Percentiles rank a stretch among this genome's conserved stretches.
These are phyloP conservation scores for Chalciporus pseudorubinellus DNA, from an alignment of 768 basidiomycete genomes.

Conservation along the genomic window DNA sequence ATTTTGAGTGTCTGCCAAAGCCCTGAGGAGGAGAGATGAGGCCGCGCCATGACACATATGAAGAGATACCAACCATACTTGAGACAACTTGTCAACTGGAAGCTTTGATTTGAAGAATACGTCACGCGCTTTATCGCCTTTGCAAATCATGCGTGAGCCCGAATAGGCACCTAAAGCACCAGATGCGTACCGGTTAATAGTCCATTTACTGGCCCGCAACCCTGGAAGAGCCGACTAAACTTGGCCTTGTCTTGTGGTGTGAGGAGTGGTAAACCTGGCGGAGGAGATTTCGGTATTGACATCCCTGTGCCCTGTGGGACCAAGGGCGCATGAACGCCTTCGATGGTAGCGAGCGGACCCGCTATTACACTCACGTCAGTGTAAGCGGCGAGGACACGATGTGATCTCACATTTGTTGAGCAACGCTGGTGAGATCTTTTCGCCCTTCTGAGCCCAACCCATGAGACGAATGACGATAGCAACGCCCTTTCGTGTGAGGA, in stretches of 20 bases:
- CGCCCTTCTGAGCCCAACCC: slow-evolving; percentile 88
- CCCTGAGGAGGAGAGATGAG: slow-evolving; percentile 48
- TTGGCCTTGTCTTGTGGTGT: slow-evolving; percentile 80
- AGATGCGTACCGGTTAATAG: slow-evolving; percentile 63
- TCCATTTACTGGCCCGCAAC: slow-evolving; percentile 70
- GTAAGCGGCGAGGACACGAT: neutral
- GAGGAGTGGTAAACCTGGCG: slow-evolving; percentile 59
- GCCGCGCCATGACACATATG: neutral
- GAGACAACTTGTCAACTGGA: slow-evolving; percentile 79
- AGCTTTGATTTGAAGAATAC: slow-evolving; percentile 92
- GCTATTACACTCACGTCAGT: slow-evolving; percentile 45
- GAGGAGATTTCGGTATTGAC: slow-evolving; percentile 62
- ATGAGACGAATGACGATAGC: slow-evolving; percentile 88
- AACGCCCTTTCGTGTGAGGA: slow-evolving; percentile 84
- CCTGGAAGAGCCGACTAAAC: slow-evolving; percentile 76
- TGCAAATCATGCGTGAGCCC: neutral
- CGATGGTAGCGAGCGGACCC: slow-evolving; percentile 80
- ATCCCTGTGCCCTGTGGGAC: slow-evolving; percentile 55
- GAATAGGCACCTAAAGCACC: neutral
- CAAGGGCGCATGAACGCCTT: slow-evolving; percentile 54
- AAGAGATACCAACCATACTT: slow-evolving; percentile 73
- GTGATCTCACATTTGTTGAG: slow-evolving; percentile 64
- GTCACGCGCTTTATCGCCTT: slow-evolving; percentile 85
- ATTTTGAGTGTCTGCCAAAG: slow-evolving; percentile 90
- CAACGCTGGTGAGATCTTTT: slow-evolving; percentile 59